phyloP scores from a whole-genome alignment of 345 rosid species.

The Mangifera indica region DNA sequence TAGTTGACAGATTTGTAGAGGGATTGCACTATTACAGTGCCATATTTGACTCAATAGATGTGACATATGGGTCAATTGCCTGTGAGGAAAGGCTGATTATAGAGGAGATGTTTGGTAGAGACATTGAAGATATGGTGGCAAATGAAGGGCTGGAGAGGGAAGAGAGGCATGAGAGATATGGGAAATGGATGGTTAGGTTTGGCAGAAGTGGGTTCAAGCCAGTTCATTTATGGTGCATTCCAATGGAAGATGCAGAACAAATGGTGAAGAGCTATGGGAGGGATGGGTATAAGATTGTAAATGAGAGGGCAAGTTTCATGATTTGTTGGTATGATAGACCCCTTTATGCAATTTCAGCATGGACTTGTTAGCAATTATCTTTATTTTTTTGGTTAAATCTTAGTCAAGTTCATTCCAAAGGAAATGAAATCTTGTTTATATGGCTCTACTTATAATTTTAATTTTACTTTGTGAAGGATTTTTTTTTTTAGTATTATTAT shows the following conservation, averaged over 20 bases:
- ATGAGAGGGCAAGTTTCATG: slow-evolving; percentile 41
- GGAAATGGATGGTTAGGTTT: slow-evolving; percentile 43
- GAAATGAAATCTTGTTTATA: not conserved
- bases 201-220: slow-evolving; percentile 40
- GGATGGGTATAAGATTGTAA: slow-evolving; percentile 42
- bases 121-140: slow-evolving; percentile 49
- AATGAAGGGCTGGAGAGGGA: slow-evolving; percentile 51
- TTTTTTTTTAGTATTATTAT: too few relatives aligned
- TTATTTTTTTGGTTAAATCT: slow-evolving; percentile 3
- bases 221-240: slow-evolving; percentile 30
- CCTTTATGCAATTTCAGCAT: slow-evolving; percentile 49
- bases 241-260: slow-evolving; percentile 31
- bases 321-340: slow-evolving; percentile 65
- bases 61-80: slow-evolving; percentile 8
- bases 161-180: slow-evolving; percentile 51
- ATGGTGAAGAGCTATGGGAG: slow-evolving; percentile 31
- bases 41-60: slow-evolving; percentile 44
- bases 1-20: slow-evolving; percentile 40
- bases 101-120: slow-evolving; percentile 56
- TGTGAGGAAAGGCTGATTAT: slow-evolving; percentile 30
- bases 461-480: too few relatives aligned
- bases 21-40: slow-evolving; percentile 58
- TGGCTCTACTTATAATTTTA: too few relatives aligned
- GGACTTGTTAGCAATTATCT: slow-evolving; percentile 35
- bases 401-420: slow-evolving; percentile 3